phyloP scores from a whole-genome alignment of 2,329 filamentous ascomycete species.

The Lecanosticta acicola region DNA sequence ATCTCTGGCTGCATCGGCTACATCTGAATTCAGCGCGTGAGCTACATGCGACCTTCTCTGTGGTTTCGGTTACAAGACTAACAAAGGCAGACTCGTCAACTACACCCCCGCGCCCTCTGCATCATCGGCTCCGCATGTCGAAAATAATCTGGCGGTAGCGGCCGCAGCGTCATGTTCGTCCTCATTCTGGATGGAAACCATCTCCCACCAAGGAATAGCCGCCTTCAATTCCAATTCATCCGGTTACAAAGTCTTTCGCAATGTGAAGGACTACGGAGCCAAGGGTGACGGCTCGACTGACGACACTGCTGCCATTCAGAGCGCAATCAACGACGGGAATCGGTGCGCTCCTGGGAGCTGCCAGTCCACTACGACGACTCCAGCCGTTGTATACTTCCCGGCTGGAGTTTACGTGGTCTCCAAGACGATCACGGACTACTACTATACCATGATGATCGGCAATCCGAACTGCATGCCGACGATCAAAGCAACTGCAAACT shows the following conservation, averaged over 20 bases:
- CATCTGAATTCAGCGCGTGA: slow-evolving; percentile 1
- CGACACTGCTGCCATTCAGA: slow-evolving; percentile 52
- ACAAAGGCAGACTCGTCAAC: not conserved
- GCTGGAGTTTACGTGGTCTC: slow-evolving; percentile 55
- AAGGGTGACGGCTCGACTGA: slow-evolving; percentile 47
- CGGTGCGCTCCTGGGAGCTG: slow-evolving; percentile 40
- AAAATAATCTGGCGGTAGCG: not conserved
- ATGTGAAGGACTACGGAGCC: slow-evolving; percentile 45
- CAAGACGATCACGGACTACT: slow-evolving; percentile 55
- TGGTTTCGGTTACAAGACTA: not conserved
- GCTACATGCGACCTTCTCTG: not conserved
- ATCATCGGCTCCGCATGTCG: slow-evolving; percentile 2
- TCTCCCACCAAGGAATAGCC: slow-evolving; percentile 45
- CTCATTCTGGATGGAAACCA: slow-evolving; percentile 39
- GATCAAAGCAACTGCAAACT: slow-evolving; percentile 50
- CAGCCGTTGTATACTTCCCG: slow-evolving; percentile 54
- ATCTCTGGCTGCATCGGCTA: slow-evolving; percentile 2
- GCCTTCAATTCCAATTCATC: slow-evolving; percentile 41
- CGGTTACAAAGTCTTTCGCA: slow-evolving; percentile 44
- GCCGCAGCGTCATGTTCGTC: slow-evolving; percentile 13
- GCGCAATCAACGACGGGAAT: slow-evolving; percentile 37
- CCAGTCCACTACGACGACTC: slow-evolving; percentile 45
- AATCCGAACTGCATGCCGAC: slow-evolving; percentile 54
- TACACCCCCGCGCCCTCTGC: slow-evolving; percentile 7
- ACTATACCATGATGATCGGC: slow-evolving; percentile 58